Base-by-base conservation (phyloP, 345 rosid genomes). In the Linum tenue region DNA sequence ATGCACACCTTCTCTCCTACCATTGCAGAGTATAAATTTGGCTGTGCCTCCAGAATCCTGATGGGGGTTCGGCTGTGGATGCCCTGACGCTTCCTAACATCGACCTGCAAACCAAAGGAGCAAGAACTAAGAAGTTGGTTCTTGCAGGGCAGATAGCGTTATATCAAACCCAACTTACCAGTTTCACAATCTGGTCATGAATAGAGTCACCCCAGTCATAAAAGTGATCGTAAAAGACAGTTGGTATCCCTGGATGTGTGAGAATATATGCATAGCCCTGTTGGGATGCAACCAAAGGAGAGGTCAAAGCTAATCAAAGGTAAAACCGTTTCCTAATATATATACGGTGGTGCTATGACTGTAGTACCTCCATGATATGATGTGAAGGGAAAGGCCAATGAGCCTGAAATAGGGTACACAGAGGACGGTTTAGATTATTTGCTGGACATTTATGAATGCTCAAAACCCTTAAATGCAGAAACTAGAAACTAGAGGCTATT, bases 221-320 rank as follows among this genome's bases (percentile, higher is more conserved):
- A 59, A 86, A 86, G 68, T 91, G 96, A 73, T 91, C 97, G 39
- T 92, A 87, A 73, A 92, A 89, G 35, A 92, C 95, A 4, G 83
- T 36, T 0, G 98, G 96, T n/a, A 89, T 85, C 63, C 96, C 94
- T 1, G 98, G 98, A 75, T 91, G 98, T 35, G 96, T 88, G 55
- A 89, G 88, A 78, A 85, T 81, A 78, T 86, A 91, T n/a, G 91
- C 84, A 69, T 88, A 91, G 10, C 96, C 97, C 97, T 87, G 80
- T 41, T 70, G 38, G 62, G 56, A 71, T 69, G 60, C 64, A 64
- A 7, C 17, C 36, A 69, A 16, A 22, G 42, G 55, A 37, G 17
- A 17, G 57, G 35, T 39, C 44, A 56, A 12, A 37, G 37, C 61
- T 22, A 35, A 65, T 9, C 53, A 48, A 43, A 37, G 8, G 37